Conservation (phyloP, 257 asterid species). For the Solanum ossicruentum region DNA sequence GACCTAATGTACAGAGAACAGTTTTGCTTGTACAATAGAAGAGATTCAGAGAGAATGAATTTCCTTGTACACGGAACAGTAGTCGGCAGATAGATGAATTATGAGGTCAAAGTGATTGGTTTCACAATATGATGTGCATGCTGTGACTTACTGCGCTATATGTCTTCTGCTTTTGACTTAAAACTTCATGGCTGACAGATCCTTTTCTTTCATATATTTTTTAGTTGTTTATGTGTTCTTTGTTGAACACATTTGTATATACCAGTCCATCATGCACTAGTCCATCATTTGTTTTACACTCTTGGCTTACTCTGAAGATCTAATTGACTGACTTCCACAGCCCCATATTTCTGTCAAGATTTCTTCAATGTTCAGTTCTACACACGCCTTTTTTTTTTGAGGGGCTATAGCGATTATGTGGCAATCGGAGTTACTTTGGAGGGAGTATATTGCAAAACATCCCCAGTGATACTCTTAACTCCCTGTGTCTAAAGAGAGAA, state of each 20-base stretch:
- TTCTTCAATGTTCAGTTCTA: too few relatives aligned
- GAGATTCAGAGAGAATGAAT: not conserved
- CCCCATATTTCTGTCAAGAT: too few relatives aligned
- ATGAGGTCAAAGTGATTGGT: not conserved
- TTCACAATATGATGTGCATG: not conserved
- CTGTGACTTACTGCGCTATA: not conserved
- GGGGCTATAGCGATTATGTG: too few relatives aligned
- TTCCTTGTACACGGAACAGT: not conserved
- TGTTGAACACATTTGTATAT: not conserved
- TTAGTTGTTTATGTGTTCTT: not conserved
- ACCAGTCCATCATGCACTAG: not conserved
- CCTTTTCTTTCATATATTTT: not conserved
- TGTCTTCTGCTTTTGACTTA: not conserved
- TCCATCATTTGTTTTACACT: not conserved
- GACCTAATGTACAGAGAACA: not conserved
- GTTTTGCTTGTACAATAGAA: conserved; percentile 3
- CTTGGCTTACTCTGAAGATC: not conserved
- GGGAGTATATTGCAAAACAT: too few relatives aligned
- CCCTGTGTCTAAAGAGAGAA: too few relatives aligned
- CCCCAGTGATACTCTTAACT: too few relatives aligned
- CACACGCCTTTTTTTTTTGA: too few relatives aligned
- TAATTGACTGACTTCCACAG: not conserved
- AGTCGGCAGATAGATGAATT: not conserved
- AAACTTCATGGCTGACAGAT: not conserved
- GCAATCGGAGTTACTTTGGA: too few relatives aligned